A percentile compares a stretch with the other conserved stretches of the same genome.
phyloP scores from a whole-genome alignment of 345 rosid species.

The Corchorus capsularis region DNA sequence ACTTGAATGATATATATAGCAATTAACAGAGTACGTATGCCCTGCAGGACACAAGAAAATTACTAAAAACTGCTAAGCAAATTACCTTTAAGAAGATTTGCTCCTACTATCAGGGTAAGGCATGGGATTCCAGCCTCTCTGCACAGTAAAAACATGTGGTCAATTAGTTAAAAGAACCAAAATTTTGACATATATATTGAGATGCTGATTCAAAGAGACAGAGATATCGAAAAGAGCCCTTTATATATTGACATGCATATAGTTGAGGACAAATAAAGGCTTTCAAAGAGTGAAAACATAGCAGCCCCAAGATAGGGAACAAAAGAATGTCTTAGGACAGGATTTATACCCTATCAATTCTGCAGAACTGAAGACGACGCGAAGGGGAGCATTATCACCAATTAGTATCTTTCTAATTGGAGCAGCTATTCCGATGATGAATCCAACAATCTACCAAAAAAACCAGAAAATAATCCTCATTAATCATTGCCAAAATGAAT shows the following conservation, averaged over 20 bases:
- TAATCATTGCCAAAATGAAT: neutral
- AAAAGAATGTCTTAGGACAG: too few relatives aligned
- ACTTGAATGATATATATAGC: neutral
- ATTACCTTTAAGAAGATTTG: constrained; percentile 5
- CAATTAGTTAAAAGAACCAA: neutral
- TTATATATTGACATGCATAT: neutral
- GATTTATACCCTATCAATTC: constrained; percentile 54
- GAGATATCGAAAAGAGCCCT: too few relatives aligned
- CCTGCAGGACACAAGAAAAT: neutral
- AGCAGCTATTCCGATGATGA: constrained; percentile 50
- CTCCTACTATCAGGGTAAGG: neutral
- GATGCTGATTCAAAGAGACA: neutral
- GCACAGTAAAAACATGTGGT: neutral
- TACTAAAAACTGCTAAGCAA: neutral
- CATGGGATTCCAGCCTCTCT: constrained; percentile 4
- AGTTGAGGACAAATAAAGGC: neutral
- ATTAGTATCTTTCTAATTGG: constrained; percentile 43
- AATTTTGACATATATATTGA: neutral
- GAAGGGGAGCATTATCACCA: constrained; percentile 57
- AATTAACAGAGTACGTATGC: neutral
- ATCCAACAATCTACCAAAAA: constrained; percentile 48
- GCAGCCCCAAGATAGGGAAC: neutral
- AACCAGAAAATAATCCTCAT: neutral
- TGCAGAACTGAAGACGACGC: constrained; percentile 51
- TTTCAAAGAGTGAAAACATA: neutral